Conservation (phyloP, 2,329 filamentous ascomycete genomes). For the Zasmidium angulare region DNA sequence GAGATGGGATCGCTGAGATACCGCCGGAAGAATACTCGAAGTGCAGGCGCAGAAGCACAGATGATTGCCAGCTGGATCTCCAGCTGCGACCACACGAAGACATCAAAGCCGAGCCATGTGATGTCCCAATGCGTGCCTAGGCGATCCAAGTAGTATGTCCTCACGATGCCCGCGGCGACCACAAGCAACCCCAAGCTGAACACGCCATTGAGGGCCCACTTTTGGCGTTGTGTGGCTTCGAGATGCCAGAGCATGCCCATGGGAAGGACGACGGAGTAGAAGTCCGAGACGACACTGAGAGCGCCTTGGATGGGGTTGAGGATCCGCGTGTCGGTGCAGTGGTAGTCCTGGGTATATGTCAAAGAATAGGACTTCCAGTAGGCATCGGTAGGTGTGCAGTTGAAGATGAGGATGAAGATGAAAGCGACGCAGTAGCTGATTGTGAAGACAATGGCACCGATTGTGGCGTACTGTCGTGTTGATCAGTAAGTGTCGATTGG, state of each 20-base stretch:
- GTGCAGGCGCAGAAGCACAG: slow-evolving; percentile 43
- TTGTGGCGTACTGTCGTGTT: slow-evolving; percentile 28
- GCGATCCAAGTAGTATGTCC: slow-evolving; percentile 33
- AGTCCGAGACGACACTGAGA: slow-evolving; percentile 41
- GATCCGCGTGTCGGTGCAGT: slow-evolving; percentile 39
- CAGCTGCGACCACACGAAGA: slow-evolving; percentile 42
- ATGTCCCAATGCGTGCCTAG: slow-evolving; percentile 4
- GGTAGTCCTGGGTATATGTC: slow-evolving; percentile 32
- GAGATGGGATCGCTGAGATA: slow-evolving; percentile 9
- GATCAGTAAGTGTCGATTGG: background rate
- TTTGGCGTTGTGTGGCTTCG: slow-evolving; percentile 44
- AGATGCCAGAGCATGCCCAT: slow-evolving; percentile 46
- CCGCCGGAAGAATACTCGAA: slow-evolving; percentile 31
- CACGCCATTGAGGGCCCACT: slow-evolving; percentile 45
- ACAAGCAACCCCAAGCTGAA: slow-evolving; percentile 31
- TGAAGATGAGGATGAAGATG: slow-evolving; percentile 33
- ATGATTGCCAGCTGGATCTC: slow-evolving; percentile 45
- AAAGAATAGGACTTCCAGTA: slow-evolving; percentile 42
- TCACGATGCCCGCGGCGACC: slow-evolving; percentile 32
- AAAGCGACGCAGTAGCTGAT: slow-evolving; percentile 40
- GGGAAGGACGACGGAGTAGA: slow-evolving; percentile 43
- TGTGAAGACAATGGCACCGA: slow-evolving; percentile 40
- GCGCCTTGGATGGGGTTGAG: slow-evolving; percentile 41
- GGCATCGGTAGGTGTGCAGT: slow-evolving; percentile 41
- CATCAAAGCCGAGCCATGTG: slow-evolving; percentile 29